Percentiles rank a stretch among this genome's conserved stretches.
phyloP scores from a whole-genome alignment of 208 protist genomes.

The Leishmania guyanensis region DNA sequence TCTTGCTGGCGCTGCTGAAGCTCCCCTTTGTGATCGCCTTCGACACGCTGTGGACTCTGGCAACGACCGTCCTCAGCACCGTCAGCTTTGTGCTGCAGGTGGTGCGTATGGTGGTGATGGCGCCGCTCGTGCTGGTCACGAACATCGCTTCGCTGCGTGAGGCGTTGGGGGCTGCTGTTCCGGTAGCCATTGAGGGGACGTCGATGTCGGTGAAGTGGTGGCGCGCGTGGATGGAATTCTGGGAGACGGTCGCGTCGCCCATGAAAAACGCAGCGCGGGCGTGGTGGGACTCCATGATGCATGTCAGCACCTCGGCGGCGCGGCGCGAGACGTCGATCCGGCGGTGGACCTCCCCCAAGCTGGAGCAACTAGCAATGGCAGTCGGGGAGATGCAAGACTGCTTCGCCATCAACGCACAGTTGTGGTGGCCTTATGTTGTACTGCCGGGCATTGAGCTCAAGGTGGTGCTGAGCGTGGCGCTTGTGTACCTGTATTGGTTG shows the following conservation, averaged over 20 bases:
- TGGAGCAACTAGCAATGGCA: slow-evolving; percentile 18
- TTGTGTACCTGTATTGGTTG: slow-evolving; percentile 44
- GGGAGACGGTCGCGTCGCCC: slow-evolving; percentile 74
- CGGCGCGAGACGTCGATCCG: slow-evolving; percentile 73
- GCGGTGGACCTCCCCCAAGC: slow-evolving; percentile 58
- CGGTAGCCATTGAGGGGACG: slow-evolving; percentile 46
- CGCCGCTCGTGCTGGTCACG: slow-evolving; percentile 52
- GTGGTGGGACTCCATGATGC: slow-evolving; percentile 73
- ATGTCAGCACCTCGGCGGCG: slow-evolving; percentile 46
- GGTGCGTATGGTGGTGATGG: slow-evolving; percentile 54
- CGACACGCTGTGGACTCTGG: slow-evolving; percentile 40
- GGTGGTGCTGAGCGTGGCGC: slow-evolving; percentile 11
- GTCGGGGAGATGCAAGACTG: slow-evolving; percentile 31
- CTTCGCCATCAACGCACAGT: slow-evolving; percentile 32
- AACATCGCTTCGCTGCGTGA: slow-evolving; percentile 42
- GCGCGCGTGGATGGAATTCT: slow-evolving; percentile 75
- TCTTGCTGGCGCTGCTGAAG: slow-evolving; percentile 41
- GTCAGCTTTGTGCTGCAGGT: slow-evolving; percentile 44
- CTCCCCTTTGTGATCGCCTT: slow-evolving; percentile 55
- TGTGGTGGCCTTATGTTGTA: slow-evolving; percentile 35
- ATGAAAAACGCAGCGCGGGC: slow-evolving; percentile 83
- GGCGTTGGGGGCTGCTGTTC: slow-evolving; percentile 22
- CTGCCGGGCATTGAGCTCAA: slow-evolving; percentile 15
- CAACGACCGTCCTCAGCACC: slow-evolving; percentile 36
- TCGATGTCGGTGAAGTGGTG: slow-evolving; percentile 65